Conservation (phyloP, 768 basidiomycete genomes). For the Rhizopogon vinicolor region DNA sequence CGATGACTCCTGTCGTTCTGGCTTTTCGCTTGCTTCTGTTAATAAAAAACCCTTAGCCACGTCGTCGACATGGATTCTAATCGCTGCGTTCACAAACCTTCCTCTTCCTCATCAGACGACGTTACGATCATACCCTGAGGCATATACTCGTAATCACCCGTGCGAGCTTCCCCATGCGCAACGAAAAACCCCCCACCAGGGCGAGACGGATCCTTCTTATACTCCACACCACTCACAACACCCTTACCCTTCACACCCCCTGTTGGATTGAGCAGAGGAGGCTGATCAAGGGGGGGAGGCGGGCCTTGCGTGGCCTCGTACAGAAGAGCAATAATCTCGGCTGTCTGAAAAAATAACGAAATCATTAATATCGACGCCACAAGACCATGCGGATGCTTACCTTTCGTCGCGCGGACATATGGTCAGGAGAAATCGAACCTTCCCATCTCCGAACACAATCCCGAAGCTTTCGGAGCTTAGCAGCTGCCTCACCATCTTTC, state of each 20-base stretch:
- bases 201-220: slow-evolving; percentile 72
- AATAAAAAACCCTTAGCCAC: slow-evolving; percentile 1
- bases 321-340: slow-evolving; percentile 87
- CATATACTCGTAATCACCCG: slow-evolving; percentile 47
- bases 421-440: slow-evolving; percentile 79
- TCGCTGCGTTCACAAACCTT: slow-evolving; percentile 40
- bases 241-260: slow-evolving; percentile 60
- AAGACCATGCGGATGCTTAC: slow-evolving; percentile 31
- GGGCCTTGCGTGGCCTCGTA: slow-evolving; percentile 92
- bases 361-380: slow-evolving; percentile 1
- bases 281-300: slow-evolving; percentile 46
- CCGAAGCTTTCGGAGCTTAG: slow-evolving; percentile 71
- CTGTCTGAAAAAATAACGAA: slow-evolving; percentile 48
- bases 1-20: slow-evolving; percentile 25
- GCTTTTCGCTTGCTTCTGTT: slow-evolving; percentile 12
- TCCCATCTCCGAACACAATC: slow-evolving; percentile 91
- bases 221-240: slow-evolving; percentile 53
- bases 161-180: slow-evolving; percentile 45
- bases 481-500: slow-evolving; percentile 69
- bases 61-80: slow-evolving; percentile 8
- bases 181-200: slow-evolving; percentile 89
- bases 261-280: slow-evolving; percentile 74
- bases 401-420: slow-evolving; percentile 94
- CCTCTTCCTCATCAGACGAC: slow-evolving; percentile 40
- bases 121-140: slow-evolving; percentile 53